phyloP scores from a whole-genome alignment of 805 yeast genomes.

The Candida oleophila region DNA sequence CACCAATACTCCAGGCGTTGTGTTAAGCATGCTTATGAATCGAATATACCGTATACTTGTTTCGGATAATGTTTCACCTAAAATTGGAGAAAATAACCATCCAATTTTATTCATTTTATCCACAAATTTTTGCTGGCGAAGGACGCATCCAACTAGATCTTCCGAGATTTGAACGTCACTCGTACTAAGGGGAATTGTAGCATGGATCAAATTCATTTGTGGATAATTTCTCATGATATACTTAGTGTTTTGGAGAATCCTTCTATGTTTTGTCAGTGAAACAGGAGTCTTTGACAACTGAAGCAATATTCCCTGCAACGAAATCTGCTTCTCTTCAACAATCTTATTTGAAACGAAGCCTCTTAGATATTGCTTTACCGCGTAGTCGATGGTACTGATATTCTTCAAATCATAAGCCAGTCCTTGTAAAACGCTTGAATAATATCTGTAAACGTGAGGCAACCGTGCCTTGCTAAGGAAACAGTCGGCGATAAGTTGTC shows the following conservation, averaged over 20 bases:
- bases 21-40: constrained; percentile 12
- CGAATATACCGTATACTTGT: constrained; percentile 17
- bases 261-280: background rate
- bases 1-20: constrained; percentile 9
- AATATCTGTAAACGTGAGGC: constrained; percentile 9
- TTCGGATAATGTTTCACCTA: constrained; percentile 13
- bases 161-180: constrained; percentile 8
- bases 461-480: background rate
- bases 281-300: background rate
- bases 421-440: constrained; percentile 8
- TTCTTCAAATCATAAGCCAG: background rate
- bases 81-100: constrained; percentile 16
- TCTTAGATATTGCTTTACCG: background rate
- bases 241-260: background rate
- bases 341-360: background rate
- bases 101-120: constrained; percentile 19
- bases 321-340: background rate
- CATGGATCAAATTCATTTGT: background rate
- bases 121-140: constrained; percentile 22
- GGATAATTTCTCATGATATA: background rate
- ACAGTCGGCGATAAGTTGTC: constrained; percentile 17
- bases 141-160: constrained; percentile 25
- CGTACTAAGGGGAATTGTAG: background rate
- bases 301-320: background rate
- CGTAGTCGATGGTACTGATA: background rate